These are phyloP conservation scores for Nitzschia putrida DNA, from an alignment of 108 stramenopile genomes.

Conservation along the genomic window DNA sequence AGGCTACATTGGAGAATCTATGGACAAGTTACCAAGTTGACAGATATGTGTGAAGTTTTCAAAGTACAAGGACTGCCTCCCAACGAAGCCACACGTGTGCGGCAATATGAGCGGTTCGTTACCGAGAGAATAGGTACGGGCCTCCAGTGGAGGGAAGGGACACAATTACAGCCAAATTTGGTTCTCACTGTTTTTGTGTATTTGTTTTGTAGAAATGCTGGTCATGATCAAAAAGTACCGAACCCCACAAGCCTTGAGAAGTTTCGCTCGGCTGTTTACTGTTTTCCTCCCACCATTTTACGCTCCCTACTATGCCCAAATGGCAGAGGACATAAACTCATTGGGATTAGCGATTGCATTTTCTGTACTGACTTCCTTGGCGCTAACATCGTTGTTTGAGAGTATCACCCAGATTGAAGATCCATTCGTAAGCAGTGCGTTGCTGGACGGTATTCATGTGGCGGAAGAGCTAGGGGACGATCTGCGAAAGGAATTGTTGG, in stretches of 20 bases:
- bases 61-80: constrained; percentile 64
- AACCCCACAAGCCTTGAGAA: constrained; percentile 74
- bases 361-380: constrained; percentile 64
- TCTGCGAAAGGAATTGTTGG: constrained; percentile 46
- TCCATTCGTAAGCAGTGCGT: constrained; percentile 56
- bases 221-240: constrained; percentile 76
- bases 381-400: constrained; percentile 72
- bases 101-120: constrained; percentile 64
- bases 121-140: constrained; percentile 29
- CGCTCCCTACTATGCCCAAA: constrained; percentile 70
- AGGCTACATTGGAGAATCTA: constrained; percentile 51
- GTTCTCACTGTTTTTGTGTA: constrained; percentile 33
- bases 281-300: constrained; percentile 70
- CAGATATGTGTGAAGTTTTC: constrained; percentile 49
- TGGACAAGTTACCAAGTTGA: constrained; percentile 35
- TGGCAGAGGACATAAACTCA: constrained; percentile 55
- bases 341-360: constrained; percentile 66
- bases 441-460: constrained; percentile 62
- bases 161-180: neutral
- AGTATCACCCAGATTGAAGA: constrained; percentile 75
- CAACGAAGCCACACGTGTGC: constrained; percentile 72
- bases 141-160: neutral
- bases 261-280: constrained; percentile 70
- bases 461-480: constrained; percentile 35
- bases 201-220: constrained; percentile 50